Conservation (phyloP, 768 basidiomycete species). For the Collybia mongolica region DNA sequence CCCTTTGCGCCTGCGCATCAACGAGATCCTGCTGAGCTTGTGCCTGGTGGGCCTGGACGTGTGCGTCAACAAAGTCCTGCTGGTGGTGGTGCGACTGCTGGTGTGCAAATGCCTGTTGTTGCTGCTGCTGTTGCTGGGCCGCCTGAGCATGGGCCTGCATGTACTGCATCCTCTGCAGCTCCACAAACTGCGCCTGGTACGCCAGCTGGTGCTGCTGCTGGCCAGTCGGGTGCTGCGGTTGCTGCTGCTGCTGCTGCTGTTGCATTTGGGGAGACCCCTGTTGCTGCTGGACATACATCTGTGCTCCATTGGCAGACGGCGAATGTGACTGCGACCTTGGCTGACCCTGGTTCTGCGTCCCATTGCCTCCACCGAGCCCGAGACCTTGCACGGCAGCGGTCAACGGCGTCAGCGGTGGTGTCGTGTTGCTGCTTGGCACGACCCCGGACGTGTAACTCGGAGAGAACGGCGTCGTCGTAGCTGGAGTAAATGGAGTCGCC, state of each 20-base stretch:
- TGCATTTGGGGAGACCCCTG: constrained; percentile 10
- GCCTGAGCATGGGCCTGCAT: constrained; percentile 28
- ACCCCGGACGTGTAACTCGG: constrained; percentile 14
- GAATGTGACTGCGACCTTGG: constrained; percentile 31
- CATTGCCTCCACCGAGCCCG: constrained; percentile 22
- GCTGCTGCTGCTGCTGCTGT: constrained; percentile 11
- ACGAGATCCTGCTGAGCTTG: not conserved
- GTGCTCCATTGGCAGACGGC: constrained; percentile 27
- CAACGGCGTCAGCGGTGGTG: constrained; percentile 20
- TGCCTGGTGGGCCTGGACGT: not conserved
- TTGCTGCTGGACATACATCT: constrained; percentile 19
- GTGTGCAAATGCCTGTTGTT: constrained; percentile 15
- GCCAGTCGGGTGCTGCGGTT: constrained; percentile 7
- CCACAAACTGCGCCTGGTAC: constrained; percentile 21
- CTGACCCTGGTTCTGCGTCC: constrained; percentile 8
- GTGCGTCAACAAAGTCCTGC: not conserved
- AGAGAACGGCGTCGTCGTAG: constrained; percentile 16
- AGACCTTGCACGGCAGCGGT: constrained; percentile 23
- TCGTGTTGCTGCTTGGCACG: constrained; percentile 1
- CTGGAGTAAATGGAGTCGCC: too few relatives aligned
- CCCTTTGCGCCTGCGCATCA: constrained; percentile 16
- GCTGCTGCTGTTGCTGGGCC: constrained; percentile 20
- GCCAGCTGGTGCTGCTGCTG: constrained; percentile 14
- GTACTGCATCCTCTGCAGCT: constrained; percentile 26
- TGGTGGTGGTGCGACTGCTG: constrained; percentile 2